Evolutionary conservation across 768 basidiomycete species (phyloP), one percentile per base, ranked within the genome.

Genomic region (Peribolospora baueri): DNA sequence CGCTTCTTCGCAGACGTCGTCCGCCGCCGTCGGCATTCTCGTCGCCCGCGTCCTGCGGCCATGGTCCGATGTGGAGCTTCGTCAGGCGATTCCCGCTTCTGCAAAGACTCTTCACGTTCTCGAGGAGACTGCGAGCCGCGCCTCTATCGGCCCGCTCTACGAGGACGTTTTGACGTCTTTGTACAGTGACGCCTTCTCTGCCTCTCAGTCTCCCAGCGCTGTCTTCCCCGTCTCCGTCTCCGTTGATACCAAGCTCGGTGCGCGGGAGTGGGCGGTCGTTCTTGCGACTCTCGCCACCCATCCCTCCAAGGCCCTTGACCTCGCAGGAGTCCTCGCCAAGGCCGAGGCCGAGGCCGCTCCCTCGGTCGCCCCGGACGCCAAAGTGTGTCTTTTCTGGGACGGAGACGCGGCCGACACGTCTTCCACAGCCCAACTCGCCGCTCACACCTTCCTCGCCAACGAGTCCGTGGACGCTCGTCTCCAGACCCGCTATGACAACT

Each of bases 31-130:
- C 7, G 84, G 78, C 3, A 72, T 80, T 1, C 70, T 88, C 54
- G 67, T 75, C 48, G 80, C 86, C 53, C 80, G 82, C 58, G 78
- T 84, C n/a, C 72, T 85, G 53, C 76, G 82, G 50, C 83, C 87
- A 36, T 88, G 87, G 87, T 71, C 76, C 62, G 76, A 79, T 57
- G 69, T 71, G 14, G 74, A 75, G n/a, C 71, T 91, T 57, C 73
- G 71, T 58, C 65, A 64, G 10, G 66, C 74, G 37, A 63, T 90
- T 42, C 86, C 86, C 5, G 52, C 70, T 5, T 74, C 74, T 11
- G 79, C 72, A 25, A 72, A 69, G 61, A 68, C 67, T 37, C 69
- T 90, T 5, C 74, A 84, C 61, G 80, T 90, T 56, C 68, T 86
- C 38, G 85, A 90, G 59, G 81, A 61, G 48, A 55, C 46, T 5